These are phyloP conservation scores for Phytophthora kernoviae DNA, from an alignment of 352 stramenopile species.

Conservation along the genomic window DNA sequence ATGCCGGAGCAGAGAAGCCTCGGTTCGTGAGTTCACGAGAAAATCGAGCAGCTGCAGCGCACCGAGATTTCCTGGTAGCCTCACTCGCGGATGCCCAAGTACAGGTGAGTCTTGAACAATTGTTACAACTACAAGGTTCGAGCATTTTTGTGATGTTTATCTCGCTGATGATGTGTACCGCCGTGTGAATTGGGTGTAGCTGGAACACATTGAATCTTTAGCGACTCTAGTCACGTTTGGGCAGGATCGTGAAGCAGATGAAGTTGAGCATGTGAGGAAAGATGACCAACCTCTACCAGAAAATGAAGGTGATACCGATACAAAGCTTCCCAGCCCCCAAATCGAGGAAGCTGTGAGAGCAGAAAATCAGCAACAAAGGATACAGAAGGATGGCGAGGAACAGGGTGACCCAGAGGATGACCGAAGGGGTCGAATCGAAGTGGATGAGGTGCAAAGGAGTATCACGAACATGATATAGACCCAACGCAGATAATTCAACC, in stretches of 20 bases:
- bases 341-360: neutral
- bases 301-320: neutral
- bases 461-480: neutral
- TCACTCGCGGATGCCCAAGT: slow-evolving; percentile 63
- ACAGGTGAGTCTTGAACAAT: slow-evolving; percentile 34
- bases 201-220: slow-evolving; percentile 62
- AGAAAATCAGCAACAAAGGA: neutral
- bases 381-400: neutral
- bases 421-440: neutral
- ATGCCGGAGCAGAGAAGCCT: slow-evolving; percentile 3
- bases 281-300: neutral
- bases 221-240: slow-evolving; percentile 37
- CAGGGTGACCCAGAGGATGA: neutral
- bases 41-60: slow-evolving; percentile 51
- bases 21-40: slow-evolving; percentile 62
- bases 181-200: slow-evolving; percentile 13
- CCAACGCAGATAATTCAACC: too few relatives aligned
- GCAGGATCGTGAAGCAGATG: slow-evolving; percentile 5
- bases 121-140: slow-evolving; percentile 1
- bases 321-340: neutral
- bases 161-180: slow-evolving; percentile 11
- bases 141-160: neutral
- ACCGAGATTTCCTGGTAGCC: slow-evolving; percentile 67
- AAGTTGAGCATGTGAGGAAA: slow-evolving; percentile 1
- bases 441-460: neutral